phyloP scores from a whole-genome alignment of 108 stramenopile genomes.

The Cyclotella cryptica region DNA sequence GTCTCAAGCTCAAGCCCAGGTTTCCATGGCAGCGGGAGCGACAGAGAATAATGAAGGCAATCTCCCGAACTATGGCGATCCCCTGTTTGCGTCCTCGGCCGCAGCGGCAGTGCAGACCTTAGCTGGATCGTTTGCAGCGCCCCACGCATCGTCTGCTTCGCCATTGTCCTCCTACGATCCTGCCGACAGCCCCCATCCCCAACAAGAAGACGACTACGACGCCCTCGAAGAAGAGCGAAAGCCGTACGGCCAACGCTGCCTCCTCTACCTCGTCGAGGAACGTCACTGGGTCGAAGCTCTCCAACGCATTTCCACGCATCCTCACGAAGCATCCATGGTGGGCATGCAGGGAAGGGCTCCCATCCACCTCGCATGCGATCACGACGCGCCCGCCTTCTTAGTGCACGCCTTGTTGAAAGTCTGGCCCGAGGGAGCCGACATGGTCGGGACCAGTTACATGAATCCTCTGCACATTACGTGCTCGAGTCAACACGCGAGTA shows the following conservation, averaged over 20 bases:
- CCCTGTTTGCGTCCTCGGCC: no score
- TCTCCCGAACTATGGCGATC: not conserved
- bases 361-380: slow-evolving; percentile 71
- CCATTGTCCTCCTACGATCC: no score
- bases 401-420: slow-evolving; percentile 60
- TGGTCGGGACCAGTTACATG: slow-evolving; percentile 71
- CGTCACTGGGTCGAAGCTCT: slow-evolving; percentile 62
- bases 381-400: slow-evolving; percentile 65
- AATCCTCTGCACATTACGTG: slow-evolving; percentile 76
- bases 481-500: slow-evolving; percentile 63
- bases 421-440: slow-evolving; percentile 61
- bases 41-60: not conserved
- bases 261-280: slow-evolving; percentile 51
- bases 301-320: slow-evolving; percentile 57
- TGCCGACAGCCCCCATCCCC: not conserved
- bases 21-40: no score
- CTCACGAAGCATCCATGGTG: slow-evolving; percentile 40
- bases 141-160: no score
- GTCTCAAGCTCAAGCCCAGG: not conserved
- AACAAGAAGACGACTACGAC: slow-evolving; percentile 8
- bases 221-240: not conserved
- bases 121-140: no score
- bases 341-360: slow-evolving; percentile 68
- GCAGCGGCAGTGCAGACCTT: no score
- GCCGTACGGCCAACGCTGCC: not conserved